phyloP scores from a whole-genome alignment of 2,329 filamentous ascomycete genomes.

The Xylaria polymorpha region DNA sequence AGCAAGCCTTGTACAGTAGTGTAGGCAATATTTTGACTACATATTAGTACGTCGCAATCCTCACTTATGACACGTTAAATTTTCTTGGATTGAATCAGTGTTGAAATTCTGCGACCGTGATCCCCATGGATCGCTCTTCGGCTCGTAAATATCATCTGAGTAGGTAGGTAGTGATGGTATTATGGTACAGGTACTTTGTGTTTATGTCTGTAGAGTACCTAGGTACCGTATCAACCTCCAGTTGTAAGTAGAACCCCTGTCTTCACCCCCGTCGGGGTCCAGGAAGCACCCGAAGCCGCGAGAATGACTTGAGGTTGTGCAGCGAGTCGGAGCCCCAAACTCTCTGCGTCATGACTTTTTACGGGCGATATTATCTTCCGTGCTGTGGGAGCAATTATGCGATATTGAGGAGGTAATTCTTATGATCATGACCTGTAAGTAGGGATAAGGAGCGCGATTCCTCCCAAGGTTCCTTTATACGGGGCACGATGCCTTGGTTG shows the following conservation, averaged over 20 bases:
- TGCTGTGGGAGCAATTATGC: background rate
- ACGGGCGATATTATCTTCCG: background rate
- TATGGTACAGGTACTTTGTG: background rate
- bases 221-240: background rate
- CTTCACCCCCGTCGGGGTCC: constrained; percentile 24
- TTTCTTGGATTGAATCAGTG: background rate
- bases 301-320: constrained; percentile 1
- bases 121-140: background rate
- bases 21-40: background rate
- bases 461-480: background rate
- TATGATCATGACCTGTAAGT: background rate
- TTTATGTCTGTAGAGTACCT: background rate
- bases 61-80: background rate
- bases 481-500: background rate
- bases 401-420: background rate
- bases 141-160: background rate
- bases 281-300: constrained; percentile 29
- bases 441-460: background rate
- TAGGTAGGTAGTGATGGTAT: background rate
- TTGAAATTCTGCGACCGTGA: background rate
- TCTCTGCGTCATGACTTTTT: constrained; percentile 14
- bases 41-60: background rate
- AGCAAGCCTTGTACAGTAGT: background rate
- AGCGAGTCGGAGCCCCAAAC: constrained; percentile 15
- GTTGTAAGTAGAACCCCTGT: constrained; percentile 10